Percentiles rank a stretch among this genome's conserved stretches.
Evolutionary conservation across 1,139 yeast genomes (phyloP).

Genomic region (Geotrichum aggregatum): DNA sequence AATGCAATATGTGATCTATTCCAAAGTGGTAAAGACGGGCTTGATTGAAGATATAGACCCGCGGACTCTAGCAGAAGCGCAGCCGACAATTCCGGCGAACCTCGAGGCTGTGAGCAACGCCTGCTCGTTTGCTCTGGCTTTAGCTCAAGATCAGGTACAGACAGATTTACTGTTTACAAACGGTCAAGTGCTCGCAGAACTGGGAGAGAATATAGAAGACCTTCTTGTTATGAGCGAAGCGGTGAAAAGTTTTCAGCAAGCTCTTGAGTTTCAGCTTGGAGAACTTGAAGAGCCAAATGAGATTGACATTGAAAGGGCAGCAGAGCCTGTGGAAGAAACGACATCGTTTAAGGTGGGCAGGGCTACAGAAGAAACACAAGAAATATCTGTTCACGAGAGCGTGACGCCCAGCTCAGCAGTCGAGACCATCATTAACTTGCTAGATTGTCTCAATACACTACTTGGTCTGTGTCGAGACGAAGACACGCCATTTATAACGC

Average conservation of each 20-base stretch:
- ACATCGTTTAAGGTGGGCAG: background rate
- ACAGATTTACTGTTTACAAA: conserved; percentile 32
- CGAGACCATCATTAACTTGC: conserved; percentile 17
- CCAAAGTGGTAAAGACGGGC: conserved; percentile 28
- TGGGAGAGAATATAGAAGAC: conserved; percentile 30
- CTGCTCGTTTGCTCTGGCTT: conserved; percentile 24
- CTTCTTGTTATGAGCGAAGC: conserved; percentile 24
- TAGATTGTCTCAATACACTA: conserved; percentile 13
- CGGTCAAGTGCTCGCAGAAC: conserved; percentile 32
- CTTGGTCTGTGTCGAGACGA: conserved; percentile 14
- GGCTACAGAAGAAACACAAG: conserved; percentile 6
- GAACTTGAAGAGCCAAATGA: conserved; percentile 3
- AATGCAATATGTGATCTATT: conserved; percentile 31
- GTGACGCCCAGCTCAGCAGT: conserved; percentile 13
- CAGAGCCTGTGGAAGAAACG: conserved; percentile 13
- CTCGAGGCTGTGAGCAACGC: conserved; percentile 23
- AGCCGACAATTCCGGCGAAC: conserved; percentile 11
- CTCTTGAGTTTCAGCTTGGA: conserved; percentile 25
- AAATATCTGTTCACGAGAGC: conserved; percentile 5
- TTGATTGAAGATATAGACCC: conserved; percentile 22
- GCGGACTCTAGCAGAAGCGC: conserved; percentile 13
- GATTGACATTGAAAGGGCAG: conserved; percentile 2
- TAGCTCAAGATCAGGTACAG: conserved; percentile 17
- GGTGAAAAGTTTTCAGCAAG: conserved; percentile 25
- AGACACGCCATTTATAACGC: conserved; percentile 3